Base-by-base conservation (phyloP, 345 rosid genomes). In the Lepidium sativum region DNA sequence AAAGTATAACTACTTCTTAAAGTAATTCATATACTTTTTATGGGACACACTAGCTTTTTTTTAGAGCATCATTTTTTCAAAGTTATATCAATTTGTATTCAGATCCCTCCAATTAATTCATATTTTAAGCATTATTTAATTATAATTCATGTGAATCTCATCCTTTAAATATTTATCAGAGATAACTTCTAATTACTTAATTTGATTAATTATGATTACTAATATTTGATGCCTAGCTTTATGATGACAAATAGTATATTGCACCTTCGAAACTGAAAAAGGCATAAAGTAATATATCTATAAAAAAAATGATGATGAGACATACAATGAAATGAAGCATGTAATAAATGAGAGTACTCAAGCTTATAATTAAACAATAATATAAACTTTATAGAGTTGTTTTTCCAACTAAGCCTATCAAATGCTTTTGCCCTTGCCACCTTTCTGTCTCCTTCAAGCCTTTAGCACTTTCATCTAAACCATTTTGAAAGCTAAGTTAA, bases 381-480 rank as follows among this genome's bases (percentile, higher is more conserved):
- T 41, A 32, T 25, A 49, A 40, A 51, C 39, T 25, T 31, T 20
- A 55, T 47, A 21, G 71, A 66, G 40, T 65, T 45, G 21, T 54
- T 56, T 58, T 77, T 61, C 67, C 75, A 71, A 44, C 77, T 75
- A 77, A 71, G 79, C 54, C 79, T 74, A 67, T 38, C 16, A 70
- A 70, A 15, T 56, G 21, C 56, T 31, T 55, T 67, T 67, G 6
- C 8, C 42, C 20, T 40, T 20, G 21, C 41, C 14, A 60, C 63
- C 79, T 74, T 70, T 76, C 37, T 66, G 57, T 79, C 75, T 72
- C 60, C 65, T 56, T 60, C 54, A 45, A 38, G 59, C 23, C 62
- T 70, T 52, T 50, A 62, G 68, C 56, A 68, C 38, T 51, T 57
- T 10, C 14, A 10, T 15, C 21, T n/a, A 41, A 16, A 7, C 29